Conservation (phyloP, 1,284 basidiomycete genomes). For the Athelia psychrophila region DNA sequence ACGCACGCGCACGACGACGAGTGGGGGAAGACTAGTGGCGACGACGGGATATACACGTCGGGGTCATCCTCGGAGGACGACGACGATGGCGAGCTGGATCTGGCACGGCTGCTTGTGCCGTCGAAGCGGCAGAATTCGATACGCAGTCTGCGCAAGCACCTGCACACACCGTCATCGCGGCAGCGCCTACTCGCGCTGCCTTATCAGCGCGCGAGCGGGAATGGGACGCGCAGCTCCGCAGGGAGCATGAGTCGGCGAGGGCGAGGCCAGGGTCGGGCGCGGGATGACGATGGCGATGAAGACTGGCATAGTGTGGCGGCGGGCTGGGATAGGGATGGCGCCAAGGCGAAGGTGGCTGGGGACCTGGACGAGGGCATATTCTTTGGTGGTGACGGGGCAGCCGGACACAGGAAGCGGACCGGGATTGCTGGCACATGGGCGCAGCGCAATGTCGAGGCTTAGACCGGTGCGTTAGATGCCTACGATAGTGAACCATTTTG, state of each 20-base stretch:
- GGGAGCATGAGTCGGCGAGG: neutral
- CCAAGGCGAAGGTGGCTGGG: too few species aligned
- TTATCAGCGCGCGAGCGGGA: neutral
- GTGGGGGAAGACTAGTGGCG: constrained; percentile 26
- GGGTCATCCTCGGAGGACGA: constrained; percentile 20
- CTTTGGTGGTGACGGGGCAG: too few species aligned
- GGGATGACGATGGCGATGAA: neutral
- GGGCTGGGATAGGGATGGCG: neutral
- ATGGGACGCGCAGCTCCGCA: neutral
- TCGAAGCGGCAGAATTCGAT: constrained; percentile 71
- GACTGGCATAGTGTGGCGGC: neutral
- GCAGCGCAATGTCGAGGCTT: too few species aligned
- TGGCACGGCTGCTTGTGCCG: constrained; percentile 63
- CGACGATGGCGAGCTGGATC: constrained; percentile 59
- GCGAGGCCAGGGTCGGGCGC: neutral
- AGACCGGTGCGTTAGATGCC: too few species aligned
- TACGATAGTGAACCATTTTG: too few species aligned
- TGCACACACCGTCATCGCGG: constrained; percentile 29
- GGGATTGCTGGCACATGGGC: too few species aligned
- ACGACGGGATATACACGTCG: constrained; percentile 19
- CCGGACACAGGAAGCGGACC: too few species aligned
- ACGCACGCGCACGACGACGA: constrained; percentile 38
- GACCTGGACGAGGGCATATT: too few species aligned
- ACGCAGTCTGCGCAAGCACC: constrained; percentile 57
- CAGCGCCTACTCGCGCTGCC: neutral